phyloP scores from a whole-genome alignment of 345 rosid species.

The Rhodamnia rubescens region DNA sequence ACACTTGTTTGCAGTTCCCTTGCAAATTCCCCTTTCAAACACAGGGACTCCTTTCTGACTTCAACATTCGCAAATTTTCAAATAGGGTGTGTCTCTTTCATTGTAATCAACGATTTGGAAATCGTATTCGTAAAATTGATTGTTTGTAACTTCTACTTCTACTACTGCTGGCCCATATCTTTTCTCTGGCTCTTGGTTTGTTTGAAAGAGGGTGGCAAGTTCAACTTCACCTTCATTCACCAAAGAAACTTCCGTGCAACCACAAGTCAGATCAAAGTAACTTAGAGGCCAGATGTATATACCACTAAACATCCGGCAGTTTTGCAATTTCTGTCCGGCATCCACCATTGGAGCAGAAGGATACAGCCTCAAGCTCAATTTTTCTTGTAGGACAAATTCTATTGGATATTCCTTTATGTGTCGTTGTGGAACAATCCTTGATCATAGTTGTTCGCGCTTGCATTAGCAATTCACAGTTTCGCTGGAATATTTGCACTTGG shows the following conservation, averaged over 20 bases:
- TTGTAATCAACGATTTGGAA: not conserved
- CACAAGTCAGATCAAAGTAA: not conserved
- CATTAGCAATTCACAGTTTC: not conserved
- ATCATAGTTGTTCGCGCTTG: not conserved
- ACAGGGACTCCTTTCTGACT: not conserved
- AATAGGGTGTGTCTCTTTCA: accelerated
- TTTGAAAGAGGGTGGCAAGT: not conserved
- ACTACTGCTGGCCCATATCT: not conserved
- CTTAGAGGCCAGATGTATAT: not conserved
- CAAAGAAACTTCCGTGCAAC: not conserved
- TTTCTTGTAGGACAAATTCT: not conserved
- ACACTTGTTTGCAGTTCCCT: not conserved
- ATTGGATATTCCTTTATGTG: not conserved
- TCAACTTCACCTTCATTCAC: not conserved
- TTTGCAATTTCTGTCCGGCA: not conserved
- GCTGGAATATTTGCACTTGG: not conserved
- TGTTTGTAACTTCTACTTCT: not conserved
- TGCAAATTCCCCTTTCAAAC: not conserved
- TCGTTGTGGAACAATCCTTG: not conserved
- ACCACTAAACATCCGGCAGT: not conserved
- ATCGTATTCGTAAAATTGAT: not conserved
- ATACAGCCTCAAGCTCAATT: not conserved
- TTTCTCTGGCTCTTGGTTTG: not conserved
- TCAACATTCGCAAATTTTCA: not conserved
- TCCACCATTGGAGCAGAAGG: not conserved